Conservation (phyloP, 208 protist genomes). For the Herpetomonas samuelpessoai region DNA sequence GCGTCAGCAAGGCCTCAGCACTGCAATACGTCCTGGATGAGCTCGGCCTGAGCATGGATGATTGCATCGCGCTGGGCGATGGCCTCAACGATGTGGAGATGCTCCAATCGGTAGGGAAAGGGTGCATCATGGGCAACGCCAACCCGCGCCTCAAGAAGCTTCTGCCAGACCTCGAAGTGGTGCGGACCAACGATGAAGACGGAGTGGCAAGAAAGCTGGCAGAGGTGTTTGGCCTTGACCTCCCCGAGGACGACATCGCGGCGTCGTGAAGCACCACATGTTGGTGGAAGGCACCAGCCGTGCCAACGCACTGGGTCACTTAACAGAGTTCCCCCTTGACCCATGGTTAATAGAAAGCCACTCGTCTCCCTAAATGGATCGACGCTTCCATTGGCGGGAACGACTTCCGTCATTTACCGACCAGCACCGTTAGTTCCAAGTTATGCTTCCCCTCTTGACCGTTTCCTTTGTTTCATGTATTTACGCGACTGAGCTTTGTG, state of each 20-base stretch:
- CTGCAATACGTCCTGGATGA: constrained; percentile 47
- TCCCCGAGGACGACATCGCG: neutral
- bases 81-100: constrained; percentile 72
- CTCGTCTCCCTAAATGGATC: no score
- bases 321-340: no score
- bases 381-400: no score
- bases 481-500: no score
- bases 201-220: constrained; percentile 58
- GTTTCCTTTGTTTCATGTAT: no score
- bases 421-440: no score
- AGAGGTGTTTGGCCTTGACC: constrained; percentile 46
- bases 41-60: constrained; percentile 35
- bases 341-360: no score
- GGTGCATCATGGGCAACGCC: constrained; percentile 70
- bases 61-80: constrained; percentile 74
- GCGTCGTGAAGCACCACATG: no score
- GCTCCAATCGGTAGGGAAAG: constrained; percentile 53
- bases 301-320: no score
- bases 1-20: constrained; percentile 60
- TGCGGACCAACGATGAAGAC: constrained; percentile 61
- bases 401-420: no score
- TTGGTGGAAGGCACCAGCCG: no score
- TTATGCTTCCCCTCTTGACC: no score
- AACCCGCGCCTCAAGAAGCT: constrained; percentile 41
- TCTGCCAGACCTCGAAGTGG: constrained; percentile 59